Evolutionary conservation across 78 protist species (phyloP).

Genomic region (Dictyostelium firmibasis): DNA sequence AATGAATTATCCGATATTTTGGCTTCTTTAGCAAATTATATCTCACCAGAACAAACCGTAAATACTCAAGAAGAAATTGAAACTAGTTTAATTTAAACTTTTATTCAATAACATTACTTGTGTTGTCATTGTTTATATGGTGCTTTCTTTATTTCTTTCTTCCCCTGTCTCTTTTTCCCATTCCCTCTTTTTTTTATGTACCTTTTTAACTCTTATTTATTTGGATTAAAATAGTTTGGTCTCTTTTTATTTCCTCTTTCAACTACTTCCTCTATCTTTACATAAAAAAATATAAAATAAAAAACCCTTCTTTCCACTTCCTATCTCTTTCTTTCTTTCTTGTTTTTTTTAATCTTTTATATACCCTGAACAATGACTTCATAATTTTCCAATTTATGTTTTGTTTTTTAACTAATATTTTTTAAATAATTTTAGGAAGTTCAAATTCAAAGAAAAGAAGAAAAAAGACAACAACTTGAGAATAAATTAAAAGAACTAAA

Average conservation of each 20-base stretch:
- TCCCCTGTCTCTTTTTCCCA: background rate
- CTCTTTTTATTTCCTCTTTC: background rate
- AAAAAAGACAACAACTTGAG: conserved; percentile 14
- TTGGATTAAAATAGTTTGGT: background rate
- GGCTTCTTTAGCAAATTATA: conserved; percentile 19
- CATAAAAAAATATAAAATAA: background rate
- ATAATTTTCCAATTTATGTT: background rate
- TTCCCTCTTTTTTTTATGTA: background rate
- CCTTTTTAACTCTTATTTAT: background rate
- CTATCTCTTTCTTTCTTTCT: background rate
- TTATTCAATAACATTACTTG: background rate
- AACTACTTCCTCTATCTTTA: background rate
- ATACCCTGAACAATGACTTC: background rate
- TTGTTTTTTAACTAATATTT: background rate
- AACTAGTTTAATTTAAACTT: background rate
- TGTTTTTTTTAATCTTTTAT: background rate
- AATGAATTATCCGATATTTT: conserved; percentile 34
- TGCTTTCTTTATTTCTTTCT: background rate
- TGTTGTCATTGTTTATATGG: background rate
- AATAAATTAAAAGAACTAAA: conserved; percentile 35
- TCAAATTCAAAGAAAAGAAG: background rate
- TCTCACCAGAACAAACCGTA: conserved; percentile 23
- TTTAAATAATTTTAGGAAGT: background rate
- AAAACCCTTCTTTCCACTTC: background rate
- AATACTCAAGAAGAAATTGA: background rate